Conservation (phyloP, 2,329 filamentous ascomycete species). For the Dendrostoma leiphaemia region DNA sequence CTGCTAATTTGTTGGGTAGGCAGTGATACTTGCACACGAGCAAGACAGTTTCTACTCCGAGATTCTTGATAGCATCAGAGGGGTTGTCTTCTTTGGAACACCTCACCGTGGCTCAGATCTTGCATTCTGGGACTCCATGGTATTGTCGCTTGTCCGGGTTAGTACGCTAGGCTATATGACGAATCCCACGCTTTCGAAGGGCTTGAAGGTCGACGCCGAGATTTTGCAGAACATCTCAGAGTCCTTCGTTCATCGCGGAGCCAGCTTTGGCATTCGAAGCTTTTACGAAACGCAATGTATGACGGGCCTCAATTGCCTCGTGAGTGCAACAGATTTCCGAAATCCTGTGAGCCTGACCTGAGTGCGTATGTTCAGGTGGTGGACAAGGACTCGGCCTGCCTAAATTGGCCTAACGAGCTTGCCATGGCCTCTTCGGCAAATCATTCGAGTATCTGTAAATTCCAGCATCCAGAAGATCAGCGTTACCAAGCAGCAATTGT, state of each 20-base stretch:
- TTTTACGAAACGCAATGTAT: not conserved
- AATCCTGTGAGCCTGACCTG: not conserved
- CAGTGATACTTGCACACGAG: not conserved
- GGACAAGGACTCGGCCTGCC: not conserved
- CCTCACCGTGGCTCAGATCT: not conserved
- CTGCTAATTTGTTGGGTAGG: not conserved
- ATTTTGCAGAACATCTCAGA: not conserved
- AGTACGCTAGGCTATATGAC: not conserved
- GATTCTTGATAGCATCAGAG: not conserved
- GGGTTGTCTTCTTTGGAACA: not conserved
- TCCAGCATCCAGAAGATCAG: not conserved
- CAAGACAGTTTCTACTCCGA: not conserved
- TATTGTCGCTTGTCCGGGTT: not conserved
- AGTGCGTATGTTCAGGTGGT: not conserved
- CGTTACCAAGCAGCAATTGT: not conserved
- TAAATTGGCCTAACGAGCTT: not conserved
- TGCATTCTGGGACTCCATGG: not conserved
- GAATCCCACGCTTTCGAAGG: not conserved
- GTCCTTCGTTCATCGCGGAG: not conserved
- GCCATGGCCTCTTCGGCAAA: not conserved
- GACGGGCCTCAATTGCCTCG: not conserved
- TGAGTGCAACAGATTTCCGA: not conserved
- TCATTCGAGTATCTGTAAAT: not conserved
- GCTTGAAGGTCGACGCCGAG: not conserved
- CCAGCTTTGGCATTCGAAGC: not conserved